phyloP scores from a whole-genome alignment of 2,329 filamentous ascomycete genomes.

The Botrytis tulipae region DNA sequence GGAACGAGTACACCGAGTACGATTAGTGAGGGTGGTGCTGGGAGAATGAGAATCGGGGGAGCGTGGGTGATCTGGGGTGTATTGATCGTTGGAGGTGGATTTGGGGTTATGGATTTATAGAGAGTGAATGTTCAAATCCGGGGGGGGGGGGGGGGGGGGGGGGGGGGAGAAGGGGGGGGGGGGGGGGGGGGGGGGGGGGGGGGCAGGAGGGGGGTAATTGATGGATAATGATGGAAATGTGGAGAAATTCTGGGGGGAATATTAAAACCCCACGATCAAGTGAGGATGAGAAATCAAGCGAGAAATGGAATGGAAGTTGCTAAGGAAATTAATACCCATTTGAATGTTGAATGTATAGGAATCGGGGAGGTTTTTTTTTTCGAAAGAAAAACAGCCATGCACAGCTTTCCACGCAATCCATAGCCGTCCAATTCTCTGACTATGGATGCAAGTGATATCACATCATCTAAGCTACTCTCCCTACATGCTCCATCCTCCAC shows the following conservation, averaged over 20 bases:
- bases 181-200: no score
- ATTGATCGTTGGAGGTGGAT: neutral
- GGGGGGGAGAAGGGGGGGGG: no score
- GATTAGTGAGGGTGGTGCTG: neutral
- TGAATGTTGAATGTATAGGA: neutral
- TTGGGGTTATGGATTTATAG: neutral
- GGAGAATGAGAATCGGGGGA: neutral
- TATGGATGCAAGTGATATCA: neutral
- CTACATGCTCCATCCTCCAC: rapidly evolving
- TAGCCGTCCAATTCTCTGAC: neutral
- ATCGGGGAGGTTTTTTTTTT: neutral
- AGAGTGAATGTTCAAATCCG: neutral
- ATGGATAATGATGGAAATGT: neutral
- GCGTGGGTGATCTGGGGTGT: neutral
- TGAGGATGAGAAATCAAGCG: neutral
- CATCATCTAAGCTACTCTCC: neutral
- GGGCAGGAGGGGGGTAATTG: no score
- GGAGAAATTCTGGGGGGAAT: neutral
- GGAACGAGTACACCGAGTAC: neutral
- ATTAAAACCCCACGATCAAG: neutral
- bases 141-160: neutral
- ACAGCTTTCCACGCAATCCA: neutral
- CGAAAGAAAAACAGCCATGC: neutral
- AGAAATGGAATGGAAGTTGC: neutral
- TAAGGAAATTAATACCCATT: neutral